Percentiles rank a stretch among this genome's conserved stretches.
Evolutionary conservation across 805 yeast species (phyloP).

Genomic region (Candida ovalis): DNA sequence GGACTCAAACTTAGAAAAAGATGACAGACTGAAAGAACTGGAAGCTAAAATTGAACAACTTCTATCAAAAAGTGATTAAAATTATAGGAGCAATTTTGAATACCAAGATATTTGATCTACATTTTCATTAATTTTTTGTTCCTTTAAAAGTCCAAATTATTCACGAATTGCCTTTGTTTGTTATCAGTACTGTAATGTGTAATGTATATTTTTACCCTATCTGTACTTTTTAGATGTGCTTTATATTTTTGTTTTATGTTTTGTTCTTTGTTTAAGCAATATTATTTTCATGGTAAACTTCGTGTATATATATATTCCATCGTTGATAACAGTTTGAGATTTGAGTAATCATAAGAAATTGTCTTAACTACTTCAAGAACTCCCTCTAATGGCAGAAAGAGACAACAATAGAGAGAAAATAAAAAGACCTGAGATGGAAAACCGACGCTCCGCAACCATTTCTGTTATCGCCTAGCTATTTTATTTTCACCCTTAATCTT

Average conservation of each 20-base stretch:
- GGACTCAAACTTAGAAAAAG: slow-evolving; percentile 58
- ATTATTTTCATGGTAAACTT: background rate
- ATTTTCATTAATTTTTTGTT: too few species aligned
- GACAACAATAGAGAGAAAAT: too few species aligned
- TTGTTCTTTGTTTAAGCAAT: background rate
- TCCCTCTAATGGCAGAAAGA: too few species aligned
- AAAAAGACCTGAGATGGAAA: too few species aligned
- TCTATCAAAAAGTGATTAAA: background rate
- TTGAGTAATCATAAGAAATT: too few species aligned
- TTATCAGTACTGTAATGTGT: background rate
- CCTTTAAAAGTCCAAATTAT: too few species aligned
- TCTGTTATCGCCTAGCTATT: too few species aligned
- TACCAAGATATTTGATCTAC: background rate
- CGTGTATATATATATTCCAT: background rate
- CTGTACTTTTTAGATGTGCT: background rate
- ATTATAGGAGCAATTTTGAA: too few species aligned
- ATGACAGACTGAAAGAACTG: slow-evolving; percentile 51
- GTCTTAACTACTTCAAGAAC: too few species aligned
- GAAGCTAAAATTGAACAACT: slow-evolving; percentile 55
- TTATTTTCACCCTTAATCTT: too few species aligned
- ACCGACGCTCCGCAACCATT: too few species aligned
- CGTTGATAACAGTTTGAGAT: too few species aligned
- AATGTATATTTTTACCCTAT: background rate
- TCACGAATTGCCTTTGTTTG: background rate
- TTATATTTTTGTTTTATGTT: background rate